phyloP scores from a whole-genome alignment of 441 rosid species.

The Erodium moschatum region DNA sequence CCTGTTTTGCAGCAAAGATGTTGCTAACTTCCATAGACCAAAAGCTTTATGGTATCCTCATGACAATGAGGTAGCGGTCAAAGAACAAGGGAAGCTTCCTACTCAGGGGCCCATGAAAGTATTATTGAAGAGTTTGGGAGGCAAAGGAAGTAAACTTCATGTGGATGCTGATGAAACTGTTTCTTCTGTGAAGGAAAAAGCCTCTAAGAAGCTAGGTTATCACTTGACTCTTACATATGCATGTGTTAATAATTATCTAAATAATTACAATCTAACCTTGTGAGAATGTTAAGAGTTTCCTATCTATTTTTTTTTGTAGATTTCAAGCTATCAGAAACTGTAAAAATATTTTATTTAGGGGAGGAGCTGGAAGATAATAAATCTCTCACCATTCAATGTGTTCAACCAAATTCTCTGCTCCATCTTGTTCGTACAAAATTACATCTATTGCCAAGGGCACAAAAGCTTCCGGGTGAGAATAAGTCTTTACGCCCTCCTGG shows the following conservation, averaged over 20 bases:
- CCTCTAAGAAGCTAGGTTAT: conserved; percentile 92
- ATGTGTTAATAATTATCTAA: background rate
- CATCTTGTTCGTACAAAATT: conserved; percentile 88
- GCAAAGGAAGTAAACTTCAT: conserved; percentile 89
- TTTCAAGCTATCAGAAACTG: conserved; percentile 79
- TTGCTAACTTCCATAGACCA: conserved; percentile 93
- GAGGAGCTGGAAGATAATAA: conserved; percentile 85
- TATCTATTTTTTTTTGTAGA: conserved; percentile 37
- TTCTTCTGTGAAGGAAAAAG: conserved; percentile 75
- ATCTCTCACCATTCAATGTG: conserved; percentile 74
- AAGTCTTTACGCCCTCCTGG: conserved; percentile 94
- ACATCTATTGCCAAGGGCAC: conserved; percentile 79
- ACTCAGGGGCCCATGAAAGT: conserved; percentile 80
- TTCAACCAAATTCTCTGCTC: conserved; percentile 81
- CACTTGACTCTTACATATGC: conserved; percentile 19
- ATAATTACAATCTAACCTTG: background rate
- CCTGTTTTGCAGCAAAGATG: conserved; percentile 66
- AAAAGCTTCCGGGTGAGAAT: conserved; percentile 81
- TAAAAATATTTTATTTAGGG: conserved; percentile 71
- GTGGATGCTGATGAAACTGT: conserved; percentile 79
- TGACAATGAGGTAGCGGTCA: conserved; percentile 88
- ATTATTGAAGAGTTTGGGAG: conserved; percentile 88
- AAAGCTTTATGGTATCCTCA: conserved; percentile 95
- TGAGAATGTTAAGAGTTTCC: conserved; percentile 17
- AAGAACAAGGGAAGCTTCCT: conserved; percentile 77